Evolutionary conservation across 2,329 filamentous ascomycete species (phyloP), one percentile per base, ranked within the genome.

Genomic region (Mycogone perniciosa): DNA sequence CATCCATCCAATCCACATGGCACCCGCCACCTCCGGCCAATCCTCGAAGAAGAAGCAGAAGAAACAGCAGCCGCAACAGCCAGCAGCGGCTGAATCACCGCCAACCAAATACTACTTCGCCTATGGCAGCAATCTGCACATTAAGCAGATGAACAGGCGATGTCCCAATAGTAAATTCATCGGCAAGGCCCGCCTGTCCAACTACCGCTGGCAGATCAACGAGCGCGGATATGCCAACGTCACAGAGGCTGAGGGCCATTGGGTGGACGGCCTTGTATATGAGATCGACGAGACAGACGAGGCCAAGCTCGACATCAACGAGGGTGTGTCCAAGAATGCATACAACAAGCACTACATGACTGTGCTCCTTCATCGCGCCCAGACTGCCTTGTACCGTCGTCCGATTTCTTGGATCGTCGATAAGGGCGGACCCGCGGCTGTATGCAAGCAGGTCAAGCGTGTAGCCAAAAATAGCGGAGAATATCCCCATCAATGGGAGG

Each of bases 201-300:
- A 68, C 53, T 67, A 70, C 56, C 62, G 65, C 31, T 75, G 72
- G 67, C 71, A 73, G 58, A 75, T 76, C 65, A 76, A 75, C 59
- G 63, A 73, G 60, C 67, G 72, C 27, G 72, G 72, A 30, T 74
- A 67, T 46, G 73, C 72, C 51, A 76, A 76, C 55, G 64, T 76
- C 30, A 51, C 71, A 11, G 57, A 59, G 39, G 57, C 60, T 8
- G 51, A 62, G 29, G 67, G 66, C 6, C 62, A 62, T 31, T 64
- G 62, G 59, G 71, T 74, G 9, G 64, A 71, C 40, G 71, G 71
- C 5, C 66, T 74, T 13, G 62, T 71, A n/a, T 74, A 69, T 52
- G 64, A 67, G 50, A 67, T 74, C 46, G 63, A 64, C 51, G 47
- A 57, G 2, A 48, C 52, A 4, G 71, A 73, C 50, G 71, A 74